phyloP scores from a whole-genome alignment of 192 early-diverging fungal genomes.

The Gryganskiella cystojenkinii region DNA sequence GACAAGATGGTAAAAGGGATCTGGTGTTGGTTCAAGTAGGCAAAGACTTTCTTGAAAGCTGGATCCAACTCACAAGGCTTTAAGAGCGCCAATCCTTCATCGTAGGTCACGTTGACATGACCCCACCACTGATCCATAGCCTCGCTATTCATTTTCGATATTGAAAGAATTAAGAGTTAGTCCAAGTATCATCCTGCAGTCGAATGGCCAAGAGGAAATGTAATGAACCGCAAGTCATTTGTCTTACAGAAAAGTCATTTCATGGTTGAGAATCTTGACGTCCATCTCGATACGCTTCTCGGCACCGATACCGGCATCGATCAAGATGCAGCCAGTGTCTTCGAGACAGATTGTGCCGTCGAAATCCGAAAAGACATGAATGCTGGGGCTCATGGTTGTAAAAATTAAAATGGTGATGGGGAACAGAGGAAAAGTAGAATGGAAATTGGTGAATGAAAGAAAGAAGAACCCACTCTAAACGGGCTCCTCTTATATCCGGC shows the following conservation, averaged over 20 bases:
- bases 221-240: not conserved
- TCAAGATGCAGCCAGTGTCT: slow-evolving; percentile 62
- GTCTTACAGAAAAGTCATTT: slow-evolving; percentile 58
- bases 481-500: no score
- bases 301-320: slow-evolving; percentile 59
- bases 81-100: slow-evolving; percentile 32
- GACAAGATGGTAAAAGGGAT: slow-evolving; percentile 73
- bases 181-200: no score
- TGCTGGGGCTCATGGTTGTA: slow-evolving; percentile 26
- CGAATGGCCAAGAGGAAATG: not conserved
- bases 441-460: not conserved
- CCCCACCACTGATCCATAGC: slow-evolving; percentile 43
- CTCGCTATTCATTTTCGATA: slow-evolving; percentile 32
- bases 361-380: slow-evolving; percentile 67
- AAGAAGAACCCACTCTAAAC: no score
- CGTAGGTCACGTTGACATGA: slow-evolving; percentile 16
- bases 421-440: not conserved
- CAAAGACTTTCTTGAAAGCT: slow-evolving; percentile 66
- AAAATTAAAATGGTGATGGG: not conserved
- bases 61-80: slow-evolving; percentile 67
- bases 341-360: slow-evolving; percentile 63
- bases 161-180: not conserved
- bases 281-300: slow-evolving; percentile 54
- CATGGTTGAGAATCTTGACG: slow-evolving; percentile 49
- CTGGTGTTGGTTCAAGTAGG: slow-evolving; percentile 56